Conservation (phyloP, 192 early-diverging fungal species). For the Funneliformis mosseae region DNA sequence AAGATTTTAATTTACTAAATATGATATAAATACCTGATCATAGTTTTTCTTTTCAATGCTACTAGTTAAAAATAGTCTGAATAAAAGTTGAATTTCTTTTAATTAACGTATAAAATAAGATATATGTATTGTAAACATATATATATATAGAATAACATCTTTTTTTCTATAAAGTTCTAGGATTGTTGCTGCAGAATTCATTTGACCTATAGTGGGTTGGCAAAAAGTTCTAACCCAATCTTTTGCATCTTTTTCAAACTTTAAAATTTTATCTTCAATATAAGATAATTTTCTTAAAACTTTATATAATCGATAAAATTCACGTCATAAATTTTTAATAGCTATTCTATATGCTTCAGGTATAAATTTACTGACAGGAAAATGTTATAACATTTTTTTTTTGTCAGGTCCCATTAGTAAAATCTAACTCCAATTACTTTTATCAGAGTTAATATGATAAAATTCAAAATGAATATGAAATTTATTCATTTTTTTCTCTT, state of each 20-base stretch:
- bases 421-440: neutral
- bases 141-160: neutral
- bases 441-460: neutral
- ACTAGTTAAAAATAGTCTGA: constrained; percentile 6
- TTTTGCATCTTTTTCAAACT: neutral
- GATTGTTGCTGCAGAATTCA: constrained; percentile 1
- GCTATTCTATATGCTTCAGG: neutral
- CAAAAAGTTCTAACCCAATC: neutral
- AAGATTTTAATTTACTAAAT: neutral
- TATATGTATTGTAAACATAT: neutral
- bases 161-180: neutral
- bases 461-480: neutral
- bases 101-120: neutral
- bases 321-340: neutral
- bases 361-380: constrained; percentile 13
- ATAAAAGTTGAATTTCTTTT: neutral
- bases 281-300: neutral
- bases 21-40: neutral
- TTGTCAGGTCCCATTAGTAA: neutral
- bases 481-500: neutral
- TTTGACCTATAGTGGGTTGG: neutral
- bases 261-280: neutral
- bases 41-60: neutral
- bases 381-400: neutral
- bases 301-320: neutral